These are phyloP conservation scores for Moesziomyces globuligerus DNA, from an alignment of 1,284 basidiomycete genomes.

Conservation along the genomic window DNA sequence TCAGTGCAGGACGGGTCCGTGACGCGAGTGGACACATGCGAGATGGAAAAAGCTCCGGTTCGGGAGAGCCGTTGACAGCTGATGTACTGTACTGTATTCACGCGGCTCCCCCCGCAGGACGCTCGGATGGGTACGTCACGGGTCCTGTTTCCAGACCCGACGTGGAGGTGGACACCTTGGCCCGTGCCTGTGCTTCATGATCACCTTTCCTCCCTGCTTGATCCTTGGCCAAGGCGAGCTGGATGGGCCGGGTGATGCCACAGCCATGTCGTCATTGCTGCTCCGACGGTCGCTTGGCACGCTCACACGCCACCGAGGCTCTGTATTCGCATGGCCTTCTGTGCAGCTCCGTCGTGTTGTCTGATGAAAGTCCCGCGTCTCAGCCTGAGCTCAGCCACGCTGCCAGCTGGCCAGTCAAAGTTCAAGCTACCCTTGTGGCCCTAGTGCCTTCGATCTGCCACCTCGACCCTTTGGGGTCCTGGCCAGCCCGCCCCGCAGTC, in stretches of 20 bases:
- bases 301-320: neutral
- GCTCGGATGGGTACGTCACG: neutral
- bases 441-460: no score
- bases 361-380: neutral
- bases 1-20: neutral
- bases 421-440: no score
- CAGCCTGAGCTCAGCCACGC: neutral
- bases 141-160: neutral
- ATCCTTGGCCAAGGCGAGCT: constrained; percentile 6
- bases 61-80: constrained; percentile 3
- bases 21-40: no score
- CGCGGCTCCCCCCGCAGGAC: no score
- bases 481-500: no score
- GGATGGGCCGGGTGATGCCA: constrained; percentile 2
- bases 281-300: neutral
- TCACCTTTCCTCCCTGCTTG: no score
- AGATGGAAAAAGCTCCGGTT: constrained; percentile 9
- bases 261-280: constrained; percentile 19
- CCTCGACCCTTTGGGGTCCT: no score
- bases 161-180: neutral
- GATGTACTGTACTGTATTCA: no score
- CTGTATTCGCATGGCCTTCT: neutral
- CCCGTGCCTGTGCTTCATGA: neutral
- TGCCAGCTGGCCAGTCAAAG: no score
- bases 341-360: neutral